Percentiles rank a stretch among this genome's conserved stretches.
Evolutionary conservation across 2,329 filamentous ascomycete genomes (phyloP).

Genomic region (Penicillium sp.): DNA sequence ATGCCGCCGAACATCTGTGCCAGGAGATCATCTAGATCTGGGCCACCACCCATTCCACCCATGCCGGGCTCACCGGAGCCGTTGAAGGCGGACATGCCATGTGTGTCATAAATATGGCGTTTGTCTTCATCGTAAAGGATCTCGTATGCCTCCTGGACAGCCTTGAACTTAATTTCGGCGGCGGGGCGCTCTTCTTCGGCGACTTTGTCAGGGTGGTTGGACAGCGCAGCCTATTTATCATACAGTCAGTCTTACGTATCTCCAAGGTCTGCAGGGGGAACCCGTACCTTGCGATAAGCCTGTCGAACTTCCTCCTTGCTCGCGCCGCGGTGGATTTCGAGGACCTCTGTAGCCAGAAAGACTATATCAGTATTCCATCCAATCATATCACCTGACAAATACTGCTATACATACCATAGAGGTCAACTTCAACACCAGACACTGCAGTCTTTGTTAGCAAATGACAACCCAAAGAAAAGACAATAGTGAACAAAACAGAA

Average conservation of each 20-base stretch:
- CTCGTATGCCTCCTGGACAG: slow-evolving; percentile 91
- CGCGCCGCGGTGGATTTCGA: slow-evolving; percentile 71
- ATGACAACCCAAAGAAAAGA: background rate
- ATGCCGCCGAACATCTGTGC: slow-evolving; percentile 79
- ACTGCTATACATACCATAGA: slow-evolving; percentile 55
- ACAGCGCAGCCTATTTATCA: slow-evolving; percentile 68
- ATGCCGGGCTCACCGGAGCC: slow-evolving; percentile 65
- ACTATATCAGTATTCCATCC: slow-evolving; percentile 5
- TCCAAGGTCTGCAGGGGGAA: background rate
- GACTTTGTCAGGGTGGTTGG: slow-evolving; percentile 94
- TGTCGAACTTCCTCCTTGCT: slow-evolving; percentile 85
- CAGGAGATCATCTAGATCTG: slow-evolving; percentile 87
- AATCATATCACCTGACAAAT: background rate
- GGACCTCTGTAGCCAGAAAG: slow-evolving; percentile 61
- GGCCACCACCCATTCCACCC: slow-evolving; percentile 52
- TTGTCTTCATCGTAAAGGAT: slow-evolving; percentile 96
- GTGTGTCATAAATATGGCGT: slow-evolving; percentile 84
- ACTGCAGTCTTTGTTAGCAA: slow-evolving; percentile 31
- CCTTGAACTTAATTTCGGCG: slow-evolving; percentile 90
- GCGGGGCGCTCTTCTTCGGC: slow-evolving; percentile 78
- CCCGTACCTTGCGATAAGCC: slow-evolving; percentile 83
- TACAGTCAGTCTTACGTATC: slow-evolving; percentile 5
- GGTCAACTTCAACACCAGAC: slow-evolving; percentile 51
- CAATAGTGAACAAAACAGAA: background rate
- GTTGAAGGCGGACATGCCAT: slow-evolving; percentile 96